These are phyloP conservation scores for Paramecium pentaurelia DNA, from an alignment of 73 alveolate species.

Conservation along the genomic window DNA sequence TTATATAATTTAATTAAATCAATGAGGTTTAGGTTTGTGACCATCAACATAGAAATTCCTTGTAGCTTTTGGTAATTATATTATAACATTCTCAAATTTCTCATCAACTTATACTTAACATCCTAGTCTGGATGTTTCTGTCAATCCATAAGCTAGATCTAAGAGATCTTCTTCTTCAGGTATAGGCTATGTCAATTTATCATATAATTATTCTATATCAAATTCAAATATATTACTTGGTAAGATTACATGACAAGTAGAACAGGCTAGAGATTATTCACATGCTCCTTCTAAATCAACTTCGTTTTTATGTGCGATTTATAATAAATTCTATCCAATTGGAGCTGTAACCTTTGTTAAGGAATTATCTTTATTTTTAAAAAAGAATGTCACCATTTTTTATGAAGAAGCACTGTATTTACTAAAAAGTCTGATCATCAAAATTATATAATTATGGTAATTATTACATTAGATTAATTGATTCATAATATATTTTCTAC, in stretches of 20 bases:
- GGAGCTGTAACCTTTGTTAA: conserved; percentile 64
- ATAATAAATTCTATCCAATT: conserved; percentile 75
- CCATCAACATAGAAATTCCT: conserved; percentile 77
- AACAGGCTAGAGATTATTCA: conserved; percentile 82
- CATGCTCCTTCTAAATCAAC: conserved; percentile 90
- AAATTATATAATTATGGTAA: not conserved
- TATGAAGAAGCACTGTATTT: not conserved
- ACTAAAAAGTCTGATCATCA: not conserved
- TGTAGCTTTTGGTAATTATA: conserved; percentile 76
- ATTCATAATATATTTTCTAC: not conserved
- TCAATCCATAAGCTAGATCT: conserved; percentile 86
- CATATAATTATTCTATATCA: conserved; percentile 63
- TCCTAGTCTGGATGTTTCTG: conserved; percentile 87
- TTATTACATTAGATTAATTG: not conserved
- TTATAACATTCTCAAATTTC: conserved; percentile 68
- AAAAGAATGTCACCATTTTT: conserved; percentile 19
- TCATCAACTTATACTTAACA: conserved; percentile 75
- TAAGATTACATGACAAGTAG: conserved; percentile 87
- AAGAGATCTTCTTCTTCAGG: conserved; percentile 88
- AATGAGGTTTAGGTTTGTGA: conserved; percentile 78
- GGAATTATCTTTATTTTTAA: conserved; percentile 64
- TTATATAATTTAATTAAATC: conserved; percentile 14
- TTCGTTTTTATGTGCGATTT: conserved; percentile 75
- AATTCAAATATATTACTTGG: not conserved
- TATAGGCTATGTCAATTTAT: conserved; percentile 62